phyloP scores from a whole-genome alignment of 495 filamentous ascomycete genomes.

The Niebla homalea region DNA sequence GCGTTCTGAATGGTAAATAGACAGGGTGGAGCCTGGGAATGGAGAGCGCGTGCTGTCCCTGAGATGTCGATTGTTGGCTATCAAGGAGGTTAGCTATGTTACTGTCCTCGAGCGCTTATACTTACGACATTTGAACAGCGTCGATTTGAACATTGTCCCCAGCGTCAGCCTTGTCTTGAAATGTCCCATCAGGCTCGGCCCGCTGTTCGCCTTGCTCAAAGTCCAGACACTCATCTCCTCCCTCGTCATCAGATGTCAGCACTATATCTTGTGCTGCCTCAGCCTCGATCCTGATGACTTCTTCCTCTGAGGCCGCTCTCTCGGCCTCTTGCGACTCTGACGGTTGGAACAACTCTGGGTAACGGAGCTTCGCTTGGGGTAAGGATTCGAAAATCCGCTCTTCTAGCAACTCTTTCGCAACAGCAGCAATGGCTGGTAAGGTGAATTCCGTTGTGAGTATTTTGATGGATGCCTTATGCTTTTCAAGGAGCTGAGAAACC shows the following conservation, averaged over 20 bases:
- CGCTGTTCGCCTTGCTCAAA: conserved; percentile 5
- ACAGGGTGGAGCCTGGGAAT: conserved; percentile 6
- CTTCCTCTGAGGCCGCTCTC: conserved; percentile 10
- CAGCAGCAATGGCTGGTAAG: conserved; percentile 6
- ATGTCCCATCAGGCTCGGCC: not conserved
- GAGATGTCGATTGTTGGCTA: conserved; percentile 5
- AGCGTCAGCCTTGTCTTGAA: conserved; percentile 3
- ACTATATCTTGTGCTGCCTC: conserved; percentile 11
- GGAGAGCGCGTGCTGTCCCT: conserved; percentile 4
- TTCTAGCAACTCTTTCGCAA: conserved; percentile 11
- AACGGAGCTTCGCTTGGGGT: conserved; percentile 3
- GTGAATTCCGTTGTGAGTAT: conserved; percentile 5
- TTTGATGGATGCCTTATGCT: conserved; percentile 6
- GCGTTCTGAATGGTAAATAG: conserved; percentile 12
- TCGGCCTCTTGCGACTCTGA: conserved; percentile 8
- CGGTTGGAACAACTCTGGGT: conserved; percentile 9
- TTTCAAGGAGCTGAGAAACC: conserved; percentile 5
- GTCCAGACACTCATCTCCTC: conserved; percentile 3
- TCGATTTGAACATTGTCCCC: conserved; percentile 8
- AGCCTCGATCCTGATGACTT: conserved; percentile 6
- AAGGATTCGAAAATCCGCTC: conserved; percentile 8
- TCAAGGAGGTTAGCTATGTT: conserved; percentile 7
- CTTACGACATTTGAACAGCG: conserved; percentile 3
- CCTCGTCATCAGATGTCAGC: conserved; percentile 8
- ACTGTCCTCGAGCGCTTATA: conserved; percentile 5